A percentile compares a stretch with the other conserved stretches of the same genome.
Evolutionary conservation across 371 early-diverging fungal species (phyloP).

Genomic region (Syncephalis plumigaleata): DNA sequence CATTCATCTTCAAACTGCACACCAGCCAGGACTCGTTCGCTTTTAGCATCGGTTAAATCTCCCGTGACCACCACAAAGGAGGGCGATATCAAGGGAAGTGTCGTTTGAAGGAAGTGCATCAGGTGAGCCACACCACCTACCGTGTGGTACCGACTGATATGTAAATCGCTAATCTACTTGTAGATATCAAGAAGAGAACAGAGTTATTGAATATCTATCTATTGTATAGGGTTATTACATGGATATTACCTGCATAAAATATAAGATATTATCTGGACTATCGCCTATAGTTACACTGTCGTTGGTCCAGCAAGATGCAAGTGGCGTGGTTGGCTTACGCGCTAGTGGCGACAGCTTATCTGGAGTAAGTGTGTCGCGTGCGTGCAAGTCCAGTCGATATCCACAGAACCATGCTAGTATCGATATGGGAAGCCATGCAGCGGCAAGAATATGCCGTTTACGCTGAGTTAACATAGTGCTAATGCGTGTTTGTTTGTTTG

Average conservation of each 20-base stretch:
- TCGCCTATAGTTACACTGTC: slow-evolving; percentile 17
- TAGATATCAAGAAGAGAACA: slow-evolving; percentile 3
- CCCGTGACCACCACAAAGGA: slow-evolving; percentile 46
- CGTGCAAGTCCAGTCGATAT: no score
- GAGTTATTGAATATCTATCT: no score
- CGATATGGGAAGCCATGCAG: no score
- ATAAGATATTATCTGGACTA: slow-evolving; percentile 29
- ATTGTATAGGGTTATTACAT: neutral
- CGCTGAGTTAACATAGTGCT: no score
- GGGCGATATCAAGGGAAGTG: slow-evolving; percentile 10
- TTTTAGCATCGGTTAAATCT: slow-evolving; percentile 82
- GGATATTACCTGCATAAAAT: slow-evolving; percentile 34
- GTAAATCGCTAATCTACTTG: slow-evolving; percentile 61
- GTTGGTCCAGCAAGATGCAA: no score
- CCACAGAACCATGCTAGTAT: no score
- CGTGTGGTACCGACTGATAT: slow-evolving; percentile 49
- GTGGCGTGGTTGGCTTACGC: no score
- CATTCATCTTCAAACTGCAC: slow-evolving; percentile 72
- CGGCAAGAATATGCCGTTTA: no score
- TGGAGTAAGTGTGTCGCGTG: no score
- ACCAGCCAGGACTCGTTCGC: slow-evolving; percentile 32
- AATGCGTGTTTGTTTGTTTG: no score
- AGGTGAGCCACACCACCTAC: slow-evolving; percentile 54
- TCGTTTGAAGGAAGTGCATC: slow-evolving; percentile 49
- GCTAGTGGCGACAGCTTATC: no score